Evolutionary conservation across 805 yeast genomes (phyloP), one percentile per base, ranked within the genome.

Genomic region (Hanseniaspora clermontiae): DNA sequence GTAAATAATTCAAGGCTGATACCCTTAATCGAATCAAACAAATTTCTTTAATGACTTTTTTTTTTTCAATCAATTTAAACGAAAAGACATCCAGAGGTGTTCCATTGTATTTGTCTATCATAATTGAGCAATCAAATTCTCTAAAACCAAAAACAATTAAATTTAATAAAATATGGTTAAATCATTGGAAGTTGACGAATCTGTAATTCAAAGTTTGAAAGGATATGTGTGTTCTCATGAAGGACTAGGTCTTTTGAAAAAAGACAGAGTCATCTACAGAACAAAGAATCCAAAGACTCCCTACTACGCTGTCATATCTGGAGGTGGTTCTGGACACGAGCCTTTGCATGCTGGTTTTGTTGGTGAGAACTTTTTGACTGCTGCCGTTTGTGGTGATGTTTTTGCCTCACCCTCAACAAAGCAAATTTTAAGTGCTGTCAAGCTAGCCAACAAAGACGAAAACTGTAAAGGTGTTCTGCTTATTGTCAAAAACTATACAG

Each of bases 251-350:
- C 60, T 71, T 17, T 62, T 72, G 34, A 68, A 68, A 31, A 66
- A 67, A 27, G 76, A 73, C 56, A 73, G 71, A 52, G 61, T 74
- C 11, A 61, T 73, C 19, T 70, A 65, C 61, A 67, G 76, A 53
- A 61, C 64, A 32, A 61, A 66, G 43, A 59, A 60, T 9, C 49
- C 54, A 15, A n/a, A 59, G 15, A 59, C 70, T 55, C 70, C 74
- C 31, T 84, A 86, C 63, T 84, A 89, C 46, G 78, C 87, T 6
- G 64, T 90, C 51, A 71, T 90, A 31, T 82, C 95, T 37, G 96
- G 97, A 59, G 97, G 97, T 57, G 97, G 97, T 31, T 81, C 90
- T 14, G 97, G 97, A 49, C 97, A 90, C 66, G 97, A 90, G 69
- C 97, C 97, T 29, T 75, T 89, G 4, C 97, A 91, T 65, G 90